These are phyloP conservation scores for Arthrobotrys megalospora DNA, from an alignment of 2,329 filamentous ascomycete species.

Conservation along the genomic window DNA sequence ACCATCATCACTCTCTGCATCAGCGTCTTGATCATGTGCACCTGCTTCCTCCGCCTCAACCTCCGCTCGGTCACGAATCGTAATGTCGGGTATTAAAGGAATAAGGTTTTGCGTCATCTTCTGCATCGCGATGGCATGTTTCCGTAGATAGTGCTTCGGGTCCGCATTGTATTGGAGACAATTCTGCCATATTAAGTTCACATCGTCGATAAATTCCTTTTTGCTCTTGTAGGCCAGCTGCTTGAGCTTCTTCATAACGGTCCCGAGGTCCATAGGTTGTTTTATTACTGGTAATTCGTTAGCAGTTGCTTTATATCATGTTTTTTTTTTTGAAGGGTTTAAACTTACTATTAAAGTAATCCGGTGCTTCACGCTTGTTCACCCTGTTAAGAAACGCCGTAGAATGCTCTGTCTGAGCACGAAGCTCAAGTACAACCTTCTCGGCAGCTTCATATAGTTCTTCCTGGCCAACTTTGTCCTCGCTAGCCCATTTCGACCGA, in stretches of 20 bases:
- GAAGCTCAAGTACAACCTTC: constrained; percentile 96
- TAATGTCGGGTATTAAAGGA: constrained; percentile 92
- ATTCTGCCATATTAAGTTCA: constrained; percentile 97
- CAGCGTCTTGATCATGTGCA: constrained; percentile 64
- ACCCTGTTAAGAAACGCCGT: constrained; percentile 95
- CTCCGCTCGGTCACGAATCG: constrained; percentile 90
- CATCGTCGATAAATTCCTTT: constrained; percentile 91
- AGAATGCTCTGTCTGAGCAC: constrained; percentile 96
- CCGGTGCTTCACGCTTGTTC: constrained; percentile 95
- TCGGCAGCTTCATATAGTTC: constrained; percentile 97
- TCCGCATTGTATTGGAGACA: constrained; percentile 96
- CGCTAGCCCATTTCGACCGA: constrained; percentile 97
- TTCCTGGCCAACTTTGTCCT: constrained; percentile 97
- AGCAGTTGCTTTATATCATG: neutral
- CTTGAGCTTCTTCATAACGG: constrained; percentile 98
- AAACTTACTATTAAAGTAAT: constrained; percentile 88
- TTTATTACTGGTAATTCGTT: constrained; percentile 79
- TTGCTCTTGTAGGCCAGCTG: constrained; percentile 86
- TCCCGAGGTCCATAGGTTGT: constrained; percentile 96
- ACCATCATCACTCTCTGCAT: constrained; percentile 65
- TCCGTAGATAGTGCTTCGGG: constrained; percentile 85
- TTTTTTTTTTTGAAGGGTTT: neutral
- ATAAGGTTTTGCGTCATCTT: constrained; percentile 98
- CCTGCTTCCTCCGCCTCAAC: constrained; percentile 83
- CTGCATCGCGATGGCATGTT: constrained; percentile 95